Evolutionary conservation across 371 early-diverging fungal genomes (phyloP).

Genomic region (Antonospora locustae): DNA sequence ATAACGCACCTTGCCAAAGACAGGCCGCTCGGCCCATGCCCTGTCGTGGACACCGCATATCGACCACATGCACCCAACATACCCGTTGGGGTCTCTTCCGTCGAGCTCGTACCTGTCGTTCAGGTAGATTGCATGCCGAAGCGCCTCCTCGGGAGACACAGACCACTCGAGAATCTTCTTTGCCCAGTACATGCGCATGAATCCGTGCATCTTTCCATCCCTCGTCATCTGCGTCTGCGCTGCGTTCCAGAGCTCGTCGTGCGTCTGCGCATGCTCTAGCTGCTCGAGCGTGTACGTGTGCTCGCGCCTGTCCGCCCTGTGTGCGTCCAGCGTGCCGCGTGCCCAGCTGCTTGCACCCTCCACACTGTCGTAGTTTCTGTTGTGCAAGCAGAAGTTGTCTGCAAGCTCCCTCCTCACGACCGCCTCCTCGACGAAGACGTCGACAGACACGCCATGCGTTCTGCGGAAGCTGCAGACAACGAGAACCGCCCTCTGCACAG

Average conservation of each 20-base stretch:
- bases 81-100: slow-evolving; percentile 34
- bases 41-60: slow-evolving; percentile 31
- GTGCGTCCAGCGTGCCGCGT: slow-evolving; percentile 10
- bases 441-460: slow-evolving; percentile 7
- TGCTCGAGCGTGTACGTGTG: slow-evolving; percentile 11
- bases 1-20: slow-evolving; percentile 26
- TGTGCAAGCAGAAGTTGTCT: slow-evolving; percentile 25
- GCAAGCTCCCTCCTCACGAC: slow-evolving; percentile 35
- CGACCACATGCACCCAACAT: slow-evolving; percentile 28
- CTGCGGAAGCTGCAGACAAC: slow-evolving; percentile 7
- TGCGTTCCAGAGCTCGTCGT: slow-evolving; percentile 29
- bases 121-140: slow-evolving; percentile 6
- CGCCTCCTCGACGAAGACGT: slow-evolving; percentile 19
- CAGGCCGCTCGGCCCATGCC: slow-evolving; percentile 22
- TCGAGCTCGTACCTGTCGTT: slow-evolving; percentile 35
- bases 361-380: slow-evolving; percentile 36
- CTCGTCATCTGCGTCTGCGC: slow-evolving; percentile 16
- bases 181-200: slow-evolving; percentile 36
- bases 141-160: slow-evolving; percentile 24
- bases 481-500: slow-evolving; percentile 9
- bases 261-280: slow-evolving; percentile 12
- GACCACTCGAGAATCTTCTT: slow-evolving; percentile 26
- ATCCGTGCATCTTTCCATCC: slow-evolving; percentile 30
- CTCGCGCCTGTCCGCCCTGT: slow-evolving; percentile 13
- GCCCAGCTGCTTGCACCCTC: slow-evolving; percentile 33